Evolutionary conservation across 1,284 basidiomycete species (phyloP), one percentile per base, ranked within the genome.

Genomic region (Wallemia ichthyophaga): DNA sequence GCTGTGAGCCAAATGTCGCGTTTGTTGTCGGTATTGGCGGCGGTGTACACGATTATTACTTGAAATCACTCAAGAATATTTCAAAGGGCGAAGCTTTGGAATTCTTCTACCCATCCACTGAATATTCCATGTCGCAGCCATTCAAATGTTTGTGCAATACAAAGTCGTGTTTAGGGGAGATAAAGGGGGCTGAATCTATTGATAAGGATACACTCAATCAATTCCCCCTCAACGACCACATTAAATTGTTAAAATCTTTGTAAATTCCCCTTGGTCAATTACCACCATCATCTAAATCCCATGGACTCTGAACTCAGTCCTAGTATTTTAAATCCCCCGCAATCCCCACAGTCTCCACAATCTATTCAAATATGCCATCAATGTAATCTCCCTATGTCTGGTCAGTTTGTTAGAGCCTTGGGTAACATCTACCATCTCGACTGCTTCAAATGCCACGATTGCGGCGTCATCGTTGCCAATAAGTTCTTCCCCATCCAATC

Each of bases 391-490:
- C 66, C 66, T 28, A 71, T 89, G 82, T 82, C 85, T 61, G 91
- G 91, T 15, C 89, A 92, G 62, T 96, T 96, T 71, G 94, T 99
- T 23, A 78, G 94, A 61, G 94, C 94, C 0, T 75, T 99, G 60
- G 84, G 86, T 59, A 83, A 87, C 7, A 88, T 96, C 32, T 98
- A 84, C 69, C 92, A 98, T 70, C 71, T 96, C 27, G 84, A 88
- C 64, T 98, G 92, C 73, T 98, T 98, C 77, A 85, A 86, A 65
- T 98, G 92, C 75, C 78, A 95, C 88, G 94, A 99, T 70, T 98
- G 92, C 69, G 82, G 86, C 65, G 83, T 84, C 66, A 85, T 95
- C 58, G 92, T 99, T 54, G 92, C 92, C 23, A 84, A 85, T 65
- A 99, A 98, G 71, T 99, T 99, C 75, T 99, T 99, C 71, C 92